phyloP scores from a whole-genome alignment of 2,329 filamentous ascomycete genomes.

The Intubia oerlemansii region DNA sequence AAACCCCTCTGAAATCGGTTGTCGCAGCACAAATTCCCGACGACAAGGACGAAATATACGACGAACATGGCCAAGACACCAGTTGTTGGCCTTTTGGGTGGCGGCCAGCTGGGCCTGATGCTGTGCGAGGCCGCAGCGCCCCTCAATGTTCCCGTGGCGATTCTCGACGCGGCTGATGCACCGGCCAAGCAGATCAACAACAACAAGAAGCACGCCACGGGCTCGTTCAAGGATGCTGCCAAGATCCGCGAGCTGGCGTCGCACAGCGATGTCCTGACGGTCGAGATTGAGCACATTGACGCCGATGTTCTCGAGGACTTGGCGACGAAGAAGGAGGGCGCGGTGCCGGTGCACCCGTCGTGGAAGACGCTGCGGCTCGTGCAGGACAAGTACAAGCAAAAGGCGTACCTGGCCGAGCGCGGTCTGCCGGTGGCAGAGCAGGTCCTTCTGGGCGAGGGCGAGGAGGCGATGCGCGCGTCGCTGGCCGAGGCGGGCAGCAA shows the following conservation, averaged over 20 bases:
- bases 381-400: conserved; percentile 86
- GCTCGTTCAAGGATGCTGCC: conserved; percentile 68
- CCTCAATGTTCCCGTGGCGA: conserved; percentile 56
- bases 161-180: conserved; percentile 56
- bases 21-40: no score
- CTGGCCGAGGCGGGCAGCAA: conserved; percentile 39
- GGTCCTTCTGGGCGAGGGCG: conserved; percentile 33
- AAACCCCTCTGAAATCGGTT: no score
- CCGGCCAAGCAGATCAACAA: conserved; percentile 64
- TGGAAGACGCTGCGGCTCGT: conserved; percentile 76
- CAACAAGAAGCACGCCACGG: conserved; percentile 52
- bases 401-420: conserved; percentile 49
- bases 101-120: conserved; percentile 79
- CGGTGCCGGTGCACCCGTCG: conserved; percentile 48
- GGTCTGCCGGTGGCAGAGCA: conserved; percentile 56
- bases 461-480: conserved; percentile 32
- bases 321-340: conserved; percentile 32
- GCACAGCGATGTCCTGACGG: conserved; percentile 61
- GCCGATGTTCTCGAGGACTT: conserved; percentile 79
- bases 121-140: conserved; percentile 62
- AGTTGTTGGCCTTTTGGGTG: conserved; percentile 29
- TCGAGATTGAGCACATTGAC: conserved; percentile 91
- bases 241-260: conserved; percentile 64
- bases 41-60: no score
- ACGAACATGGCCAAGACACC: conserved; percentile 1